Conservation (phyloP, 1,139 yeast species). For the Debaryomyces coudertii region DNA sequence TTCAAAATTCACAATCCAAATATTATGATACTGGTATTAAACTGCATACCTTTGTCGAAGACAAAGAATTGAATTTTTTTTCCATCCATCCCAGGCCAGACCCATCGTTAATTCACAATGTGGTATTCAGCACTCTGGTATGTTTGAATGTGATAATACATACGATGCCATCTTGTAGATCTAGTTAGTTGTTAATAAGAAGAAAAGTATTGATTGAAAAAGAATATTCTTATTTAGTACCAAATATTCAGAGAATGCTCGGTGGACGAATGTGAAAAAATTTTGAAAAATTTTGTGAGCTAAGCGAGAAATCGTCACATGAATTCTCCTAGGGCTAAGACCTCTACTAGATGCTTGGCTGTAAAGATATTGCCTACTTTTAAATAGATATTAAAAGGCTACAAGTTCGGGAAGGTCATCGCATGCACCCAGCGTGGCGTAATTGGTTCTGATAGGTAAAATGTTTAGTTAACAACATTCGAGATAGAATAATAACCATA, state of each 20-base stretch:
- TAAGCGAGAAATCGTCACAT: background rate
- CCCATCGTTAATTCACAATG: slow-evolving; percentile 1
- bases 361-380: background rate
- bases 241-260: background rate
- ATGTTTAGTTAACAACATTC: too few species aligned
- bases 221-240: slow-evolving; percentile 7
- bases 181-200: background rate
- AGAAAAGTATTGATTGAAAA: background rate
- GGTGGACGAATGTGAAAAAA: slow-evolving; percentile 2
- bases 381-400: too few species aligned
- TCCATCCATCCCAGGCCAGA: slow-evolving; percentile 7
- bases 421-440: too few species aligned
- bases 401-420: too few species aligned
- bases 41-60: slow-evolving; percentile 6
- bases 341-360: background rate
- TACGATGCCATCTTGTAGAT: slow-evolving; percentile 8
- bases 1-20: background rate
- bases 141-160: slow-evolving; percentile 3
- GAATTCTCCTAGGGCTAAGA: background rate
- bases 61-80: slow-evolving; percentile 8
- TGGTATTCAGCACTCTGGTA: slow-evolving; percentile 4
- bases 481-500: background rate
- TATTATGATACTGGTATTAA: slow-evolving; percentile 1
- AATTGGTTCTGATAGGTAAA: too few species aligned
- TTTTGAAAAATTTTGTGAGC: slow-evolving; percentile 4